These are phyloP conservation scores for Spinacia oleracea DNA, from an alignment of 179 eudicot genomes.

Conservation along the genomic window DNA sequence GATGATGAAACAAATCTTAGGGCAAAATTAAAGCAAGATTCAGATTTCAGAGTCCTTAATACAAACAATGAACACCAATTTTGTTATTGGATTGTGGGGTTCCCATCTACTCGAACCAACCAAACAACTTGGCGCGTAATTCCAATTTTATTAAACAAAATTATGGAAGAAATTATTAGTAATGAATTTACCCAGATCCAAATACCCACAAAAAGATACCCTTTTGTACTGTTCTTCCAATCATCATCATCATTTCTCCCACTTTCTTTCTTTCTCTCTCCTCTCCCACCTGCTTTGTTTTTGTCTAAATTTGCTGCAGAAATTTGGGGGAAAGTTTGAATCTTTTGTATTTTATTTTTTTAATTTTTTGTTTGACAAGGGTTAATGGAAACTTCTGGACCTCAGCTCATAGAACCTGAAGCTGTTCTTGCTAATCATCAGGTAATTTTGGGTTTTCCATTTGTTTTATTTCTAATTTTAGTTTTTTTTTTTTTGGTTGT, in stretches of 20 bases:
- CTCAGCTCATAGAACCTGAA: constrained; percentile 14
- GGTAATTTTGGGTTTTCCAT: constrained; percentile 17
- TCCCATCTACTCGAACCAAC: not conserved
- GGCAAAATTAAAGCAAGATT: not conserved
- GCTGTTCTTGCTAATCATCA: constrained; percentile 23
- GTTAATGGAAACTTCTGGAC: constrained; percentile 31
- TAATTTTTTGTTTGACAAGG: not conserved
- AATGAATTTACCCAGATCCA: constrained; percentile 26
- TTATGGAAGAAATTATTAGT: constrained; percentile 1
- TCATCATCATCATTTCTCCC: constrained; percentile 16
- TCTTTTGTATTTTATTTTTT: constrained; percentile 1
- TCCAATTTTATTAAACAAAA: constrained; percentile 1
- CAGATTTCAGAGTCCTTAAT: not conserved
- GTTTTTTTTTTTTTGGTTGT: not conserved
- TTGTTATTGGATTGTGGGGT: constrained; percentile 16
- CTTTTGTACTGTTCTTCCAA: constrained; percentile 8
- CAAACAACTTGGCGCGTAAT: constrained; percentile 28
- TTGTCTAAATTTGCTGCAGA: constrained; percentile 14
- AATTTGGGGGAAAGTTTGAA: constrained; percentile 1
- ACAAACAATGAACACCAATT: constrained; percentile 9
- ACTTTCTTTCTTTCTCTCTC: constrained; percentile 17
- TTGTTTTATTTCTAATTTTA: not conserved
- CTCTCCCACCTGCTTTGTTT: not conserved
- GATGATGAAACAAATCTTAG: constrained; percentile 7
- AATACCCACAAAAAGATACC: constrained; percentile 35